Conservation (phyloP, 2,329 filamentous ascomycete genomes). For the Pseudocercospora fuligena region DNA sequence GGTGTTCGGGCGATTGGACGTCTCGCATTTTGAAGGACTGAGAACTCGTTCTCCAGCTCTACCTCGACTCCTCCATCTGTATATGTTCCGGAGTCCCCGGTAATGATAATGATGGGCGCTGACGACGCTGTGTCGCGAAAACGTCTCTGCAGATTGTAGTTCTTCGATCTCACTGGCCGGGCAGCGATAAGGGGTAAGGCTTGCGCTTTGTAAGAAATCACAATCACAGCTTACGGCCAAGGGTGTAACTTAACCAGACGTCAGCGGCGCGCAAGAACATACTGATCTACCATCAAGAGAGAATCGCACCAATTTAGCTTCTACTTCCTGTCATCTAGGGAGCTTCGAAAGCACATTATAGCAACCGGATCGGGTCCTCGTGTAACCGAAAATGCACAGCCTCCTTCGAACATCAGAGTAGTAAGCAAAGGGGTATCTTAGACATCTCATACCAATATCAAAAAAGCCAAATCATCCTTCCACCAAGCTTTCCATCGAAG, state of each 20-base stretch:
- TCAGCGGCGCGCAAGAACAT: not conserved
- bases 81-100: not conserved
- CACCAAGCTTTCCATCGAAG: not conserved
- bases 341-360: not conserved
- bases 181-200: conserved; percentile 7
- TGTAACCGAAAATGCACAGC: not conserved
- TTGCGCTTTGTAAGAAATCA: conserved; percentile 4
- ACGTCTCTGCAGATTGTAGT: not conserved
- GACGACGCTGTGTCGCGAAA: not conserved
- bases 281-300: not conserved
- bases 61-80: not conserved
- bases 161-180: conserved; percentile 1
- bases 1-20: conserved; percentile 1
- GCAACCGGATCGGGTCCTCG: not conserved
- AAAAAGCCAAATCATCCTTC: not conserved
- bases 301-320: not conserved
- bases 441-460: not conserved
- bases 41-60: not conserved
- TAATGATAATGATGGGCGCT: not conserved
- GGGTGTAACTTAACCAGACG: not conserved
- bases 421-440: not conserved
- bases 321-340: not conserved
- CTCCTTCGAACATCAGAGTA: not conserved
- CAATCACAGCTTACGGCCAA: not conserved
- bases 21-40: conserved; percentile 5